Conservation (phyloP, 2,329 filamentous ascomycete species). For the Stachybotrys elegans region DNA sequence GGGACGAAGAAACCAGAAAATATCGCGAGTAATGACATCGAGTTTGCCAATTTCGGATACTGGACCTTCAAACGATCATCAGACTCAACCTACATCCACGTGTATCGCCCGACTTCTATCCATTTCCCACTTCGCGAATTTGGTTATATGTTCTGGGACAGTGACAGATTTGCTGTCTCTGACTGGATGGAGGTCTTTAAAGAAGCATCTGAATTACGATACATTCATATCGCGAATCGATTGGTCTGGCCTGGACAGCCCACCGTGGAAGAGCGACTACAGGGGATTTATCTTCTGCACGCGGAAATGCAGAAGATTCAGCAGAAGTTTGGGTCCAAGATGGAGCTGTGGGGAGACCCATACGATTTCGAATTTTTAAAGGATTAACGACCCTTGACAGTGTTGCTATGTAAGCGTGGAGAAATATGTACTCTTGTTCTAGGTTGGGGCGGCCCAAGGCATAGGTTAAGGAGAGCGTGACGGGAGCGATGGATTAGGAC, state of each 20-base stretch:
- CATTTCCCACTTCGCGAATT: background rate
- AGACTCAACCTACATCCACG: background rate
- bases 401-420: no score
- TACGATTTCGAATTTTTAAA: background rate
- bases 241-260: background rate
- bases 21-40: background rate
- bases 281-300: background rate
- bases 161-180: background rate
- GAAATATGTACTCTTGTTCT: no score
- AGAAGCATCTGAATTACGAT: background rate
- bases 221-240: no score
- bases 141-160: background rate
- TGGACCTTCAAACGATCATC: background rate
- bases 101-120: background rate
- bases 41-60: background rate
- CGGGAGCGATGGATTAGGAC: no score
- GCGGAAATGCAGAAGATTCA: background rate
- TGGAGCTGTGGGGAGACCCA: background rate
- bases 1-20: background rate
- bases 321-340: background rate
- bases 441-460: no score
- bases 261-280: background rate
- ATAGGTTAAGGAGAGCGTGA: no score
- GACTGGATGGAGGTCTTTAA: background rate
- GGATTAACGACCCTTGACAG: no score